Percentiles rank a stretch among this genome's conserved stretches.
These are phyloP conservation scores for Staphylotrichum tortipilum DNA, from an alignment of 495 filamentous ascomycete species.

Conservation along the genomic window DNA sequence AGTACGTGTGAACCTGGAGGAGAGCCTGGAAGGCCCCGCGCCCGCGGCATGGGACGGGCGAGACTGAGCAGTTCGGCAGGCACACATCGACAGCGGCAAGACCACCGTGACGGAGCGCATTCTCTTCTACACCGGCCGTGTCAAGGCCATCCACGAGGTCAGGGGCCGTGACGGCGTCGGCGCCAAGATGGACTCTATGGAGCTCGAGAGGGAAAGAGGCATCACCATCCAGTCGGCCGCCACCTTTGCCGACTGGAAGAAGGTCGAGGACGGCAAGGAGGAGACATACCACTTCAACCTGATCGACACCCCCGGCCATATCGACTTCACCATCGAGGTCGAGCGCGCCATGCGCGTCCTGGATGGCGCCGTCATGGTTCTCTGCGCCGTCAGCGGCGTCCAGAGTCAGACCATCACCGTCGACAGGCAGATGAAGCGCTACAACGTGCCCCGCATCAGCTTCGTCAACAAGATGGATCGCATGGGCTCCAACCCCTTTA, in stretches of 20 bases:
- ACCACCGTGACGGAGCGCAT: conserved; percentile 96
- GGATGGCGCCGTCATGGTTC: conserved; percentile 96
- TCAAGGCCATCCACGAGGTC: conserved; percentile 96
- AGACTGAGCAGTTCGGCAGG: conserved; percentile 43
- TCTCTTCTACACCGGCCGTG: conserved; percentile 95
- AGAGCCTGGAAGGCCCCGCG: too few species aligned
- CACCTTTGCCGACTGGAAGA: conserved; percentile 96
- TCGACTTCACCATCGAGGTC: conserved; percentile 99
- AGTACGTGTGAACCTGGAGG: conserved; percentile 40
- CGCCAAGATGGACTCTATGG: conserved; percentile 99
- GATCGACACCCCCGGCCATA: conserved; percentile 98
- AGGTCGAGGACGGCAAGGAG: conserved; percentile 64
- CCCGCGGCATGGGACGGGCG: too few species aligned
- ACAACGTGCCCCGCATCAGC: conserved; percentile 89
- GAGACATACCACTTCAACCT: conserved; percentile 95
- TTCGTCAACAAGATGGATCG: conserved; percentile 99
- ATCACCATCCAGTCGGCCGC: conserved; percentile 98
- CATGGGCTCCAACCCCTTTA: conserved; percentile 97
- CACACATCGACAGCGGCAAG: conserved; percentile 98
- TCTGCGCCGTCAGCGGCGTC: conserved; percentile 95
- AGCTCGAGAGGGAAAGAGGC: conserved; percentile 93
- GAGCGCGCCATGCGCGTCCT: conserved; percentile 92
- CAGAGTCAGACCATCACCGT: conserved; percentile 98
- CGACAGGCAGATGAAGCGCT: conserved; percentile 96
- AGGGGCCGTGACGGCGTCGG: conserved; percentile 90